Base-by-base conservation (phyloP, 2,329 filamentous ascomycete genomes). In the Fusarium foetens region DNA sequence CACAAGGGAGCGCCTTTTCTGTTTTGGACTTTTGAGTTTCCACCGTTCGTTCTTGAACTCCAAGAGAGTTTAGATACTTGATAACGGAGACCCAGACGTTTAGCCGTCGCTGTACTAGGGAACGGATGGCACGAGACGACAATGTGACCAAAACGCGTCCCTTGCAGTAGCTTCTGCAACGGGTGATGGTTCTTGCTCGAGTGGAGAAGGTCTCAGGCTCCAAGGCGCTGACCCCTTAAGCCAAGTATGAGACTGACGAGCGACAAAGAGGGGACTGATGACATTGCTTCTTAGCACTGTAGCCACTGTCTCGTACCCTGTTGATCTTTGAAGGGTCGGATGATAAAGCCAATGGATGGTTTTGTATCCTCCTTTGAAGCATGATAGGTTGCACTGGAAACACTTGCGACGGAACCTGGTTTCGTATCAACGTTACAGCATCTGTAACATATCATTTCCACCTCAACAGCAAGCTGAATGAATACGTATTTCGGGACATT, bases 91-190 rank as follows among this genome's bases (percentile, higher is more conserved):
- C 46, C 49, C 58, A 63, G 70, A 57, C 48, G 48, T 58, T 54
- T 62, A 48, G 54, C 71, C 49, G 58, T 48, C 25, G 31, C 35
- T 57, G 54, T 67, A 65, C 64, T 71, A 73, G 60, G 52, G 60
- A 52, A 58, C 58, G 54, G 63, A 73, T 65, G 71, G 52, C 55
- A 76, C 43, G 63, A 67, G 57, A 58, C 52, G 62, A 54, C 63
- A 76, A 67, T 68, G 57, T 66, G 63, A 70, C 65, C 65, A 70
- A 51, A 66, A 35, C 38, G 51, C 39, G 58, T 70, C 66, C 73
- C 71, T 74, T 71, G 66, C 71, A 76, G 64, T 70, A 75, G 61
- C 67, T 53, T 65, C 59, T 74, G 38, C 71, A 76, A 46, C 55
- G 64, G 43, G 71, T 72, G 72, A 62, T 45, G 63, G 65, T 60